A percentile compares a stretch with the other conserved stretches of the same genome.
These are phyloP conservation scores for Nicotiana tomentosiformis DNA, from an alignment of 257 asterid species.

Conservation along the genomic window DNA sequence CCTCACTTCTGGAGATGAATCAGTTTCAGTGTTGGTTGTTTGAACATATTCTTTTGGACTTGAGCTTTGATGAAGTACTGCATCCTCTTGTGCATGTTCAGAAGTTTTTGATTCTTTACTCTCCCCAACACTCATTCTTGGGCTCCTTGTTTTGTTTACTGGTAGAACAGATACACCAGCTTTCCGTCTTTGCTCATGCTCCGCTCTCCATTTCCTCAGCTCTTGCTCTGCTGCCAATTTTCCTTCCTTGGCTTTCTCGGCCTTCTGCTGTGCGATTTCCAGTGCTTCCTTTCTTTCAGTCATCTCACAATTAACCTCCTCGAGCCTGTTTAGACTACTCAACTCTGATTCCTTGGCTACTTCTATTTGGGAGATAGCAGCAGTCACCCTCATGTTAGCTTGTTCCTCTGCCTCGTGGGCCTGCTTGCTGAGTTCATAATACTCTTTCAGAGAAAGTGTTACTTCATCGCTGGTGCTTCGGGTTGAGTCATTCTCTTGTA, in stretches of 20 bases:
- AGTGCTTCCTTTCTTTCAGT: conserved; percentile 47
- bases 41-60: conserved; percentile 38
- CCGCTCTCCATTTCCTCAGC: conserved; percentile 75
- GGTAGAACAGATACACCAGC: conserved; percentile 31
- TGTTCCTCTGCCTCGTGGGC: conserved; percentile 83
- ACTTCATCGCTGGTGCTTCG: conserved; percentile 27
- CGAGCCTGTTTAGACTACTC: conserved; percentile 57
- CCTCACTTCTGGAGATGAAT: conserved; percentile 38
- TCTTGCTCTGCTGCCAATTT: conserved; percentile 78
- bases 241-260: conserved; percentile 73
- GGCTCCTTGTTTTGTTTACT: conserved; percentile 10
- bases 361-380: conserved; percentile 57
- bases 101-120: conserved; percentile 21
- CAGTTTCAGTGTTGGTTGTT: conserved; percentile 42
- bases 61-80: conserved; percentile 20
- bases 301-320: conserved; percentile 51
- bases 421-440: conserved; percentile 78
- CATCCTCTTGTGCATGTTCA: conserved; percentile 20
- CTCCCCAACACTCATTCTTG: conserved; percentile 36
- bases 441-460: conserved; percentile 73
- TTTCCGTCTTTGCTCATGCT: conserved; percentile 65
- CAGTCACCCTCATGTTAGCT: conserved; percentile 47
- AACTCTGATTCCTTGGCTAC: conserved; percentile 72
- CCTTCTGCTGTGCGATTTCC: conserved; percentile 50
- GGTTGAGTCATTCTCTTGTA: conserved; percentile 51